These are phyloP conservation scores for Pseudovirgaria hyperparasitica DNA, from an alignment of 2,329 filamentous ascomycete genomes.

Conservation along the genomic window DNA sequence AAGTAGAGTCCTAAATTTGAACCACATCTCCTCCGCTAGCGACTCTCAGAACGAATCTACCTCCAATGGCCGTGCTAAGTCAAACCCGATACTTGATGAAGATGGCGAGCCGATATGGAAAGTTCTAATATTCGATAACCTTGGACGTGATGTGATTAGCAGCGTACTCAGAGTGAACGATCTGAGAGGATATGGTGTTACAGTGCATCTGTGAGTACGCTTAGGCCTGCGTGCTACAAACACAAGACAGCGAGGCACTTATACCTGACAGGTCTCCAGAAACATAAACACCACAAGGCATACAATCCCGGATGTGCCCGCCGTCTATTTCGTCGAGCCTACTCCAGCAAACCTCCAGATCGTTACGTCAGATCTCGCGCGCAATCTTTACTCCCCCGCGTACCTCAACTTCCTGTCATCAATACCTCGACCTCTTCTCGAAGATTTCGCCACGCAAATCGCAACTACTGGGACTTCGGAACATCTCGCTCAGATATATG, in stretches of 20 bases:
- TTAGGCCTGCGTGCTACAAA: conserved; percentile 8
- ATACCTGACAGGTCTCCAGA: conserved; percentile 29
- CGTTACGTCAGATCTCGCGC: conserved; percentile 76
- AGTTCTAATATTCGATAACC: conserved; percentile 86
- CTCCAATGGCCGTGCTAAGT: conserved; percentile 49
- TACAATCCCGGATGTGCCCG: conserved; percentile 89
- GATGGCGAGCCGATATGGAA: conserved; percentile 96
- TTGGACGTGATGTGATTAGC: conserved; percentile 89
- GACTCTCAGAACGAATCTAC: conserved; percentile 50
- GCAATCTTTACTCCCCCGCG: conserved; percentile 79
- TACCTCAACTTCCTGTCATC: conserved; percentile 97
- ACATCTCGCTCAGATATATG: conserved; percentile 81
- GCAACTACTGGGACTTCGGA: conserved; percentile 76
- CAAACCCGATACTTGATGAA: conserved; percentile 66
- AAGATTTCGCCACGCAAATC: conserved; percentile 87
- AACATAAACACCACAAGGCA: conserved; percentile 72
- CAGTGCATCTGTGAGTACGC: conserved; percentile 87
- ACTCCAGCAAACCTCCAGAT: conserved; percentile 65
- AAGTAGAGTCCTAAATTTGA: conserved; percentile 90
- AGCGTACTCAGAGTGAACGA: conserved; percentile 92
- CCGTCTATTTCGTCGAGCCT: conserved; percentile 92
- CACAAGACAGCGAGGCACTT: conserved; percentile 18
- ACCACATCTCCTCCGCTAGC: conserved; percentile 49
- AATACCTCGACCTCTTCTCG: conserved; percentile 75
- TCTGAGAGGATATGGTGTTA: conserved; percentile 85